phyloP scores from a whole-genome alignment of 192 early-diverging fungal species.

The Umbelopsis sp. region DNA sequence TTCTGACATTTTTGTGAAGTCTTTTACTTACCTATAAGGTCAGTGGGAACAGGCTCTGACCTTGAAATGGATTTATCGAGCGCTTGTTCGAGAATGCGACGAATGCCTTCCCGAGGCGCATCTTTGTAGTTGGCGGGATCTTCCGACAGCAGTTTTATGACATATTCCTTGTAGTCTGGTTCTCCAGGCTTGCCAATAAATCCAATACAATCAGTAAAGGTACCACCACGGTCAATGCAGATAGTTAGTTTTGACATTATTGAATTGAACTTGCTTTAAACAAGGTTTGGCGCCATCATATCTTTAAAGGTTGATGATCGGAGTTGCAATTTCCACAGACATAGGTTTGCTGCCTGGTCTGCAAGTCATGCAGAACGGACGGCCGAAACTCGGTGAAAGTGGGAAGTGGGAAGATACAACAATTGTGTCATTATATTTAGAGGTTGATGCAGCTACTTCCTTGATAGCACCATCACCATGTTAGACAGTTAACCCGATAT shows the following conservation, averaged over 20 bases:
- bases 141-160: conserved; percentile 90
- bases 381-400: no score
- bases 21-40: conserved; percentile 55
- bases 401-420: no score
- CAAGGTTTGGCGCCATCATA: no score
- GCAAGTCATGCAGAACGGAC: no score
- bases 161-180: conserved; percentile 56
- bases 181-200: conserved; percentile 63
- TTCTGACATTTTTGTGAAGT: neutral
- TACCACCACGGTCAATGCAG: conserved; percentile 94
- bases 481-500: no score
- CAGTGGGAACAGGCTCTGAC: conserved; percentile 70
- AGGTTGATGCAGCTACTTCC: no score
- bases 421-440: no score
- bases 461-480: no score
- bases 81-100: conserved; percentile 80
- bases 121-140: conserved; percentile 90
- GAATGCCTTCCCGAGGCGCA: conserved; percentile 94
- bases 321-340: no score
- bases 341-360: no score
- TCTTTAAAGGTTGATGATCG: no score
- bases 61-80: conserved; percentile 74
- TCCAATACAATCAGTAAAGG: conserved; percentile 95
- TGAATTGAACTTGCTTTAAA: neutral
- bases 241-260: conserved; percentile 43